Evolutionary conservation across 306 rosid genomes (phyloP), one percentile per base, ranked within the genome.

Genomic region (Hippophae tibetana): DNA sequence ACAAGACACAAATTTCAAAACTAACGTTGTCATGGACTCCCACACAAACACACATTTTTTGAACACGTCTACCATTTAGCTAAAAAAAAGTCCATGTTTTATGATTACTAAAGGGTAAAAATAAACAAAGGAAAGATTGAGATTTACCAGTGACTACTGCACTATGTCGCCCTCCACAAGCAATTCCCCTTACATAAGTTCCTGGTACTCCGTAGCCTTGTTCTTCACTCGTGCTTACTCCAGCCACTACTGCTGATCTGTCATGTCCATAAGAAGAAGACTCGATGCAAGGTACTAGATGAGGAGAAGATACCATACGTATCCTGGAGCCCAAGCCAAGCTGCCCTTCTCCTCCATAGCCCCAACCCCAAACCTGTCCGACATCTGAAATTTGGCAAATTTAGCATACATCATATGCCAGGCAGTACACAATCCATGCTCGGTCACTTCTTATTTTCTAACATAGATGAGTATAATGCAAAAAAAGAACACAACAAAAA

Each of bases 351-450:
- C 97, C 97, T 75, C 97, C 97, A 75, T 90, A 90, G 57, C 97
- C 97, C 97, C 97, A 90, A 64, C 97, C 97, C 97, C 97, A 90
- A 74, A 90, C 95, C 72, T 90, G 94, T 62, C 97, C 97, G 58
- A 77, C 67, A 82, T 90, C 97, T 90, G 88, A 77, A 74, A 75
- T 68, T 73, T 55, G 71, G 63, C 67, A 71, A 69, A 31, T 73
- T 60, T 63, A 72, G 70, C 57, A 52, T 69, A 46, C 66, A 63
- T 68, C 51, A 64, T 59, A 61, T 54, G 54, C 54, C 60, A 65
- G 58, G 53, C 47, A 64, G 57, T 31, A 31, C 56, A 65, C 56
- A 50, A 56, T 51, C 63, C 61, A 72, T 64, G 52, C 69, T 57
- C 43, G 52, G 61, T 47, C 47, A 31, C 18, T 56, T 31, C 62